A percentile compares a stretch with the other conserved stretches of the same genome.
Conservation (phyloP, 306 rosid genomes). For the Corylus heterophylla region DNA sequence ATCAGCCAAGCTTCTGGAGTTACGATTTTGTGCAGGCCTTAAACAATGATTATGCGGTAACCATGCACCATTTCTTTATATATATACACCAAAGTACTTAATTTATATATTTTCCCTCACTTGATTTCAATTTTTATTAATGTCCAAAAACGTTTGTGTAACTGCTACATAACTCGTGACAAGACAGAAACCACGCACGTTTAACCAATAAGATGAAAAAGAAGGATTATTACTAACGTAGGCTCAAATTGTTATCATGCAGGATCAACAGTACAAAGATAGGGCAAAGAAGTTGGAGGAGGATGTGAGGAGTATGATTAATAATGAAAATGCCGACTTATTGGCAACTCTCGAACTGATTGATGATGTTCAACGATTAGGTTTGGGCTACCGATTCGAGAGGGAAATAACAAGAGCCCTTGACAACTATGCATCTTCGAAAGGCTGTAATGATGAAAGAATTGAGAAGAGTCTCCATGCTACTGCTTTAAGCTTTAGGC, state of each 20-base stretch:
- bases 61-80: too few relatives aligned
- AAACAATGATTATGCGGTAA: conserved; percentile 31
- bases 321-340: conserved; percentile 13
- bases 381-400: conserved; percentile 35
- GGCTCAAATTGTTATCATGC: background rate
- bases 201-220: too few relatives aligned
- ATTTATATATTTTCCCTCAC: too few relatives aligned
- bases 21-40: conserved; percentile 48
- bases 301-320: conserved; percentile 38
- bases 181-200: too few relatives aligned
- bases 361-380: conserved; percentile 36
- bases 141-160: too few relatives aligned
- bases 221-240: too few relatives aligned
- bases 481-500: conserved; percentile 43
- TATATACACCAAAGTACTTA: too few relatives aligned
- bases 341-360: conserved; percentile 31
- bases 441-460: background rate
- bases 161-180: too few relatives aligned
- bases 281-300: conserved; percentile 22
- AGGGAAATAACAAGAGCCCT: conserved; percentile 37
- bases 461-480: conserved; percentile 19
- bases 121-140: too few relatives aligned
- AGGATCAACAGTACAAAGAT: conserved; percentile 19
- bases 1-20: conserved; percentile 47
- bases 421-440: conserved; percentile 4